phyloP scores from a whole-genome alignment of 2,329 filamentous ascomycete species.

The Proliferodiscus dingleyae region DNA sequence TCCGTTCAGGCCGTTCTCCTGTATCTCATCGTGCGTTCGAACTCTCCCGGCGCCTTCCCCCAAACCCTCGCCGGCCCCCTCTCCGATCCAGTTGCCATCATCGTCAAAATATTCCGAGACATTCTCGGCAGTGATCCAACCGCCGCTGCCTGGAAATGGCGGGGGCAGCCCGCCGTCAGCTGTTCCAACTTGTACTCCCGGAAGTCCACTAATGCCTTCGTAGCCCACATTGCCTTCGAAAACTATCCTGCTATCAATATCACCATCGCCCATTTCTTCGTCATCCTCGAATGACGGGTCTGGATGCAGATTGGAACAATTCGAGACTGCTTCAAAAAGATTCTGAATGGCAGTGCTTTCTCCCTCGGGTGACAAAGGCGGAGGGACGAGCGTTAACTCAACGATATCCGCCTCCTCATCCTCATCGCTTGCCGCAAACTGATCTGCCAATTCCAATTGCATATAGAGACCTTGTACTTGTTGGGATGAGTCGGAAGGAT shows the following conservation, averaged over 20 bases:
- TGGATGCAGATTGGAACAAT: constrained; percentile 71
- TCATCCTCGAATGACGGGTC: constrained; percentile 55
- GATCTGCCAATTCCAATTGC: constrained; percentile 61
- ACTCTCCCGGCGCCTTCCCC: constrained; percentile 62
- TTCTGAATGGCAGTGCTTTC: constrained; percentile 28
- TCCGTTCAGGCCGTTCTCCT: constrained; percentile 40
- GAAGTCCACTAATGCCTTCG: constrained; percentile 52
- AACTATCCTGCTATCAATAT: constrained; percentile 47
- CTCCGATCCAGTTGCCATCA: constrained; percentile 70
- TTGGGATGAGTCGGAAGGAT: constrained; percentile 35
- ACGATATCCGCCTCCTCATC: constrained; percentile 63
- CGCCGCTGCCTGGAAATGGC: constrained; percentile 66
- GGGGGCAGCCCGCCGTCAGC: constrained; percentile 52
- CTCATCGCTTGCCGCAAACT: constrained; percentile 37
- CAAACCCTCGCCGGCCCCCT: constrained; percentile 39
- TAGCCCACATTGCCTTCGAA: constrained; percentile 49
- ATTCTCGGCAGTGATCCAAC: constrained; percentile 91
- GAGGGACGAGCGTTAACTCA: constrained; percentile 62
- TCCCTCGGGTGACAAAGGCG: constrained; percentile 20
- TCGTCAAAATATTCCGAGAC: constrained; percentile 78
- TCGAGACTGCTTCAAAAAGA: constrained; percentile 62
- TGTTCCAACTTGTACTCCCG: constrained; percentile 48
- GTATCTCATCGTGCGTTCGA: constrained; percentile 49
- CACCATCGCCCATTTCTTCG: constrained; percentile 48
- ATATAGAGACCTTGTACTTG: constrained; percentile 53